These are phyloP conservation scores for Craterostigma plantagineum DNA, from an alignment of 257 asterid species.

Conservation along the genomic window DNA sequence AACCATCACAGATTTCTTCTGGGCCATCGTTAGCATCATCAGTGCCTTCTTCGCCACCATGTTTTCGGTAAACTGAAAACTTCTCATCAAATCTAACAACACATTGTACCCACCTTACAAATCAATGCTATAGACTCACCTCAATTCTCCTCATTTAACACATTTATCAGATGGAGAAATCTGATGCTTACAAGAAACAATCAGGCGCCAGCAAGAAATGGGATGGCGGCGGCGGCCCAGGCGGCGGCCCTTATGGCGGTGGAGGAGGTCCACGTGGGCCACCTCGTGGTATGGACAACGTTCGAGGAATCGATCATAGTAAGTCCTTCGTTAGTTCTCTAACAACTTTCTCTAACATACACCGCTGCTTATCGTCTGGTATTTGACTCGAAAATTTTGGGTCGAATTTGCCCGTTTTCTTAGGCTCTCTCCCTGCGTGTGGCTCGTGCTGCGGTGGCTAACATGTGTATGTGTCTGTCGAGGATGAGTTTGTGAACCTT, in stretches of 20 bases:
- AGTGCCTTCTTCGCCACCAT: constrained; percentile 58
- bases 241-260: constrained; percentile 80
- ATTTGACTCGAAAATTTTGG: too few species aligned
- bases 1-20: constrained; percentile 70
- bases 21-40: constrained; percentile 58
- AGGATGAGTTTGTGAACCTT: background rate
- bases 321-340: constrained; percentile 13
- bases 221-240: constrained; percentile 95
- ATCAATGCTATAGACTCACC: too few species aligned
- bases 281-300: constrained; percentile 72
- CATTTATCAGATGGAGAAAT: constrained; percentile 72
- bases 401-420: background rate
- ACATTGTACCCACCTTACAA: background rate
- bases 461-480: too few species aligned
- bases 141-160: background rate
- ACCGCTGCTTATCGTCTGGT: too few species aligned
- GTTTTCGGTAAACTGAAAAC: constrained; percentile 65
- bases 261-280: constrained; percentile 97
- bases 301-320: constrained; percentile 88
- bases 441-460: constrained; percentile 86
- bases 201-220: constrained; percentile 85
- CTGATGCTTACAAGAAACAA: constrained; percentile 68
- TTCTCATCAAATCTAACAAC: background rate
- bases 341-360: background rate
- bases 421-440: constrained; percentile 91